Conservation (phyloP, 1,139 yeast species). For the Taphrina pruni region DNA sequence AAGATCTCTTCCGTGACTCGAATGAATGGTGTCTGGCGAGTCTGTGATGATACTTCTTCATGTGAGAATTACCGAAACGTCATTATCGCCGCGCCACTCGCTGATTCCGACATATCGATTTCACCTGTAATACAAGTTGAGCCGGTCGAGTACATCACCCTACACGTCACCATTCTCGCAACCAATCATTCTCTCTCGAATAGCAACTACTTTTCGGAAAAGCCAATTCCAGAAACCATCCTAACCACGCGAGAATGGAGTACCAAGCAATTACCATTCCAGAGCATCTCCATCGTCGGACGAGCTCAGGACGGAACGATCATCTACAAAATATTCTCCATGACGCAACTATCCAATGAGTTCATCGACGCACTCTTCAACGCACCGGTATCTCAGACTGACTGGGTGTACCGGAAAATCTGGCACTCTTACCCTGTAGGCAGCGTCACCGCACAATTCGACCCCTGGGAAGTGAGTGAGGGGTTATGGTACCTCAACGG, state of each 20-base stretch:
- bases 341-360: constrained; percentile 46
- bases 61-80: constrained; percentile 54
- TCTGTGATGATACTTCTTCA: constrained; percentile 36
- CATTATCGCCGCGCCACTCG: constrained; percentile 55
- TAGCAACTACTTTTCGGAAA: constrained; percentile 46
- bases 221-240: constrained; percentile 49
- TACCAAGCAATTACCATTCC: constrained; percentile 48
- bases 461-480: constrained; percentile 48
- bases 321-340: constrained; percentile 56
- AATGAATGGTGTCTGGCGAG: constrained; percentile 46
- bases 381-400: constrained; percentile 43
- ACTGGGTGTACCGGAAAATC: constrained; percentile 48
- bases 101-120: constrained; percentile 49
- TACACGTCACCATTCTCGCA: constrained; percentile 51
- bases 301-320: constrained; percentile 49
- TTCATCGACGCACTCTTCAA: constrained; percentile 49
- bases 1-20: constrained; percentile 48
- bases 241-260: constrained; percentile 50
- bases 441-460: constrained; percentile 48
- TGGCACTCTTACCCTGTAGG: constrained; percentile 56
- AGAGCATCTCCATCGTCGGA: constrained; percentile 50
- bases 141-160: constrained; percentile 50
- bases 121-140: constrained; percentile 39
- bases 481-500: constrained; percentile 55
- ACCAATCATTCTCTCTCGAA: constrained; percentile 45